Conservation (phyloP, 2,329 filamentous ascomycete genomes). For the Corynespora cassiicola region DNA sequence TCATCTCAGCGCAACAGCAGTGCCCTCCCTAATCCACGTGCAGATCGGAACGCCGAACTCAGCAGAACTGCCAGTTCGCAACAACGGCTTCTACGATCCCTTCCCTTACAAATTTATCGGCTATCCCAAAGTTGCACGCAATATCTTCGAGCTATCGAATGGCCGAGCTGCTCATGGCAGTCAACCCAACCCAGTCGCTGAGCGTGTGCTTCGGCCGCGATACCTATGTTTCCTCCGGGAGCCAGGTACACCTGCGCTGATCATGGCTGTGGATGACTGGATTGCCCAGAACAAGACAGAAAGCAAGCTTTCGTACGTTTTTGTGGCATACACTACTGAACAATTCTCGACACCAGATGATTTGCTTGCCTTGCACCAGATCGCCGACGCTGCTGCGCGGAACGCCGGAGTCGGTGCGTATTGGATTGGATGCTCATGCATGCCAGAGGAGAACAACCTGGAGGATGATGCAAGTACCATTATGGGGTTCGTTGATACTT, state of each 20-base stretch:
- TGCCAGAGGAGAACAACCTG: slow-evolving; percentile 42
- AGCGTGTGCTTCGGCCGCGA: slow-evolving; percentile 33
- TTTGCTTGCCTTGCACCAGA: slow-evolving; percentile 39
- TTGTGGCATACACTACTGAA: slow-evolving; percentile 50
- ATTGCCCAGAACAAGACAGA: slow-evolving; percentile 26
- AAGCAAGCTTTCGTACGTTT: slow-evolving; percentile 42
- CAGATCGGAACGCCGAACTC: slow-evolving; percentile 29
- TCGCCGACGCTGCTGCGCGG: slow-evolving; percentile 47
- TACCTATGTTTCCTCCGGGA: slow-evolving; percentile 37
- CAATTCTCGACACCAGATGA: slow-evolving; percentile 44
- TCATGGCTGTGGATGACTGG: slow-evolving; percentile 35
- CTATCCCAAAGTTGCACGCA: slow-evolving; percentile 39
- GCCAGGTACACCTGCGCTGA: slow-evolving; percentile 20
- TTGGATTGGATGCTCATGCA: slow-evolving; percentile 54
- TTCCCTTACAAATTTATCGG: slow-evolving; percentile 37
- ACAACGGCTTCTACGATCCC: slow-evolving; percentile 31
- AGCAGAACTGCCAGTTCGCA: slow-evolving; percentile 19
- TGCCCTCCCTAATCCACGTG: not conserved
- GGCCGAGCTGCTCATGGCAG: slow-evolving; percentile 8
- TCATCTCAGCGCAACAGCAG: not conserved
- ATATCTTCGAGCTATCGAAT: slow-evolving; percentile 29
- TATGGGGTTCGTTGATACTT: not conserved
- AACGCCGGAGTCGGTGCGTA: slow-evolving; percentile 48
- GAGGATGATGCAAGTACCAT: slow-evolving; percentile 31
- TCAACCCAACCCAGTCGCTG: slow-evolving; percentile 27